Conservation (phyloP, 1,139 yeast species). For the Suhomyces guaymorum region DNA sequence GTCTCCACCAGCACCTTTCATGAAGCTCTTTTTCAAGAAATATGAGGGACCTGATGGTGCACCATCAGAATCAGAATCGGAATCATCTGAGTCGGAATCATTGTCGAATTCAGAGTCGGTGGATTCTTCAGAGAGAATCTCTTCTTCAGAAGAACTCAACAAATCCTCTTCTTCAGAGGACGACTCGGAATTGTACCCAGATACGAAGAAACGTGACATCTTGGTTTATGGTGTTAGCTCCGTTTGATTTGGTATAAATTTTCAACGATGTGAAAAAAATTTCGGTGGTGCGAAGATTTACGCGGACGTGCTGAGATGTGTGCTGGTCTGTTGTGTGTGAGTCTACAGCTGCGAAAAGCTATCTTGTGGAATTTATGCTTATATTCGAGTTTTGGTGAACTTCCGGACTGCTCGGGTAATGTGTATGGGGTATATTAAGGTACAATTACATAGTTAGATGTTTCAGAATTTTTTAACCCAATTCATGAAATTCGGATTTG, state of each 20-base stretch:
- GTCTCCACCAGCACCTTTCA: conserved; percentile 53
- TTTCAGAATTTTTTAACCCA: no score
- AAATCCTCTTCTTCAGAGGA: conserved; percentile 79
- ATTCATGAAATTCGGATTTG: no score
- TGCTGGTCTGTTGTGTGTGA: neutral
- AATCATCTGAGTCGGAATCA: conserved; percentile 44
- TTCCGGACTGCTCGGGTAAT: no score
- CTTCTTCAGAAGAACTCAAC: conserved; percentile 71
- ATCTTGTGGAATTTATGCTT: no score
- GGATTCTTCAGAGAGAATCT: conserved; percentile 42
- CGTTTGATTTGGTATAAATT: conserved; percentile 12
- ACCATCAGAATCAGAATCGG: conserved; percentile 42
- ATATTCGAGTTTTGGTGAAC: no score
- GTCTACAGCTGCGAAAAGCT: neutral
- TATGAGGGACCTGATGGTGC: conserved; percentile 56
- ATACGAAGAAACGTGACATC: conserved; percentile 79
- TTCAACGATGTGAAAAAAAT: conserved; percentile 20
- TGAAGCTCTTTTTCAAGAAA: conserved; percentile 56
- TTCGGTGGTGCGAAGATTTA: conserved; percentile 10
- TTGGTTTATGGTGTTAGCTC: conserved; percentile 3
- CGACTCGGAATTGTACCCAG: conserved; percentile 61
- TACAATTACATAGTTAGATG: no score
- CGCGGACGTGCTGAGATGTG: conserved; percentile 10
- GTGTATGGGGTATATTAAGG: no score
- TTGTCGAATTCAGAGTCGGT: conserved; percentile 37